Base-by-base conservation (phyloP, 2,329 filamentous ascomycete genomes). In the Aspergillus cejpii region DNA sequence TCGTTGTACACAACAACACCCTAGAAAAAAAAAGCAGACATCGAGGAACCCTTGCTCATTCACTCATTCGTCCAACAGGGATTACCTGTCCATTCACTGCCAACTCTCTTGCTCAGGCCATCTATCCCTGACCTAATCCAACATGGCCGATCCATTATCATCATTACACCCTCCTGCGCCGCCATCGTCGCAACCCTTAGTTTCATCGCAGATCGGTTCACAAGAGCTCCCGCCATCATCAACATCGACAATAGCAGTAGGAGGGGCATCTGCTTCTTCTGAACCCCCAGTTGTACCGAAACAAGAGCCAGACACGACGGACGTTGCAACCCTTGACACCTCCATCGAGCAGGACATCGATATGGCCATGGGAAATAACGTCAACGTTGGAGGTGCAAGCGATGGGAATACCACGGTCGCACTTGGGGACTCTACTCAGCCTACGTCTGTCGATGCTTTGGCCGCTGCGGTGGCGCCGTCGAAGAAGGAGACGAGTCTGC, bases 401-500 rank as follows among this genome's bases (percentile, higher is more conserved):
- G 48, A 49, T 6, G 47, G 39, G 28, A 54, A 48, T 36, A 46
- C 44, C 39, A 39, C 34, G 49, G 29, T 24, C 17, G 48, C 51
- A 0, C 42, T 47, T 33, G 55, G 52, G 12, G 56, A 62, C 34
- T 47, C 56, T 5, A 51, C 46, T 11, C 54, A 52, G 14, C 46
- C 39, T 41, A 47, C 47, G 26, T 53, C 55, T 6, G 57, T 66
- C 20, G 70, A 76, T 41, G 70, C 75, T 41, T 64, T 78, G 39
- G 72, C 71, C 31, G 65, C 75, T 7, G 65, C 69, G 5, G 67
- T 75, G 5, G 66, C 75, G 33, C 83, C 85, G 1, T 83, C 84
- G 41, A 87, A 89, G 65, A 97, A 97, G 70, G 92, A 98, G 70
- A 84, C 85, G 15, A 94, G 86, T 29, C 72, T 98, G 54, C 85